Conservation (phyloP, 169 alveolate genomes). For the Neospora caninum region DNA sequence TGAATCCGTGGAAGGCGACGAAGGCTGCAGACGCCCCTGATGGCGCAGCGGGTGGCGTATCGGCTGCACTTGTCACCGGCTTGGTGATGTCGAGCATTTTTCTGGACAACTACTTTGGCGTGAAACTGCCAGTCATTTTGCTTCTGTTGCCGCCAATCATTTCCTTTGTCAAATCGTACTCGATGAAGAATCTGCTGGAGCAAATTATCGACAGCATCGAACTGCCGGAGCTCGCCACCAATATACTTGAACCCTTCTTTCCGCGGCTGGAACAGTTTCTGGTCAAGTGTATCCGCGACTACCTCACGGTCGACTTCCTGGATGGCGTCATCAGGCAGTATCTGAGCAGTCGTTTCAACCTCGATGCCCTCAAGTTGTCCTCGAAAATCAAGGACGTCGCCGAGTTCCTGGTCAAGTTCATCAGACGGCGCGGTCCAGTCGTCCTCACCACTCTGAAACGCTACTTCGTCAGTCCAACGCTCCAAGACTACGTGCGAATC, state of each 20-base stretch:
- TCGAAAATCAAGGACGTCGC: background rate
- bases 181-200: background rate
- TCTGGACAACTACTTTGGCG: background rate
- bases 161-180: background rate
- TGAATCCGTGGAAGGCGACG: background rate
- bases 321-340: background rate
- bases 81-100: background rate
- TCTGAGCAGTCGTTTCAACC: background rate
- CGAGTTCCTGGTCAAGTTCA: background rate
- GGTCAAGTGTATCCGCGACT: background rate
- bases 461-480: constrained; percentile 7
- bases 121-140: background rate
- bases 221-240: background rate
- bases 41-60: background rate
- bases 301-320: constrained; percentile 1
- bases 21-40: no score
- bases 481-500: background rate
- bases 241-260: background rate
- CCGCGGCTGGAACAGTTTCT: constrained; percentile 12
- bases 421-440: background rate
- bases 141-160: background rate
- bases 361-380: background rate
- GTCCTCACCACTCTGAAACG: background rate
- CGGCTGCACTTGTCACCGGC: background rate
- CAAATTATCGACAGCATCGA: background rate